Percentiles rank a stretch among this genome's conserved stretches.
phyloP scores from a whole-genome alignment of 306 rosid genomes.

The Heteromeles arbutifolia region DNA sequence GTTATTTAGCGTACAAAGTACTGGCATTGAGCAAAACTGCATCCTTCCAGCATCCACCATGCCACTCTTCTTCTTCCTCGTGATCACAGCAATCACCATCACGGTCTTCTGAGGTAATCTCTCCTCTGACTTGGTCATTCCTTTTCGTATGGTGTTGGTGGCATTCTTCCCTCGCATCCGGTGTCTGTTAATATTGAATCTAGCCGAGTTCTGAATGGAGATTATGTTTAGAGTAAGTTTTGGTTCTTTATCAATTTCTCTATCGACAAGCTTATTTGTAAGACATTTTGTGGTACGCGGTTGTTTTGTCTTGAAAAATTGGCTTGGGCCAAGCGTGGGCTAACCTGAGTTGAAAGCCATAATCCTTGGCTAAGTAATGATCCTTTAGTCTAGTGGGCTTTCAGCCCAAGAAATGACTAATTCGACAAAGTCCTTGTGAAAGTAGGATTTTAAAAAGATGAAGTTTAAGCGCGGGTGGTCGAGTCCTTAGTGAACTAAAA shows the following conservation, averaged over 20 bases:
- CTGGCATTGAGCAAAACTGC: background rate
- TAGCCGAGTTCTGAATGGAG: slow-evolving; percentile 39
- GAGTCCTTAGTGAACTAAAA: too few species aligned
- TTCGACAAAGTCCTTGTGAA: too few species aligned
- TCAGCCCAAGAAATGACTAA: too few species aligned
- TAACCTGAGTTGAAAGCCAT: too few species aligned
- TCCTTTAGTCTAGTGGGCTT: too few species aligned
- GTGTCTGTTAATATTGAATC: slow-evolving; percentile 23
- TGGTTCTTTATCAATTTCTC: background rate
- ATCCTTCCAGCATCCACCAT: slow-evolving; percentile 18
- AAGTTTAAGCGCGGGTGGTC: too few species aligned
- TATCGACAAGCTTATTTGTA: background rate
- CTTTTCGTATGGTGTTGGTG: slow-evolving; percentile 47
- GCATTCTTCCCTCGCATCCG: slow-evolving; percentile 38
- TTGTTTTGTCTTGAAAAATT: too few species aligned
- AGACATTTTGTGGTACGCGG: background rate
- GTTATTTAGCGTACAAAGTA: background rate
- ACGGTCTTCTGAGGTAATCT: slow-evolving; percentile 16
- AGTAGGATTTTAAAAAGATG: too few species aligned
- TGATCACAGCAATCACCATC: background rate
- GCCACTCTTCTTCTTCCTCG: slow-evolving; percentile 27
- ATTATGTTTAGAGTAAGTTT: background rate
- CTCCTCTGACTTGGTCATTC: slow-evolving; percentile 36
- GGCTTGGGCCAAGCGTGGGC: too few species aligned
- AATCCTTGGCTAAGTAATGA: too few species aligned